A percentile compares a stretch with the other conserved stretches of the same genome.
phyloP scores from a whole-genome alignment of 495 filamentous ascomycete species.

The Penicillium odoratum region DNA sequence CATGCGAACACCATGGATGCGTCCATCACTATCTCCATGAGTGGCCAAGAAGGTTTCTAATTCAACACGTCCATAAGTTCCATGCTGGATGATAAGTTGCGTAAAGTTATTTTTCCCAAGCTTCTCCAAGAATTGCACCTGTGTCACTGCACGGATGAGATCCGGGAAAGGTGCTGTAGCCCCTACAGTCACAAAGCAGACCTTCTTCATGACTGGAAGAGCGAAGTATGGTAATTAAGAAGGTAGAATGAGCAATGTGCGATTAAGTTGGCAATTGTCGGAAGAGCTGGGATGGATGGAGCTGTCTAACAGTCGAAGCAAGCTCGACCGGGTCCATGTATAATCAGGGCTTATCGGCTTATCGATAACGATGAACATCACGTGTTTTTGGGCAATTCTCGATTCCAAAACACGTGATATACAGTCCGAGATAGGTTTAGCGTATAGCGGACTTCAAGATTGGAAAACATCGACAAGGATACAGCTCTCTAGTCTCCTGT shows the following conservation, averaged over 20 bases:
- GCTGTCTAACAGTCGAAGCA: not conserved
- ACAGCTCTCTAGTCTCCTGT: conserved; percentile 8
- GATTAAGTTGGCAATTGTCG: not conserved
- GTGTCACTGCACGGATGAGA: conserved; percentile 66
- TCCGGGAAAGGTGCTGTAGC: conserved; percentile 81
- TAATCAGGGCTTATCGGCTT: not conserved
- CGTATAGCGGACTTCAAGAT: conserved; percentile 15
- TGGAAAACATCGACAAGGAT: conserved; percentile 25
- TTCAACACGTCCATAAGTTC: conserved; percentile 53
- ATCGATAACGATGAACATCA: conserved; percentile 2
- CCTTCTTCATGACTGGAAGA: not conserved
- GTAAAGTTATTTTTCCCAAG: conserved; percentile 60
- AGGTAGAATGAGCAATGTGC: not conserved
- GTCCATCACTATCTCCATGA: conserved; percentile 13
- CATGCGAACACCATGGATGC: conserved; percentile 50
- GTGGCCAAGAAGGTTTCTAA: conserved; percentile 39
- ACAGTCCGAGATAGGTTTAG: conserved; percentile 11
- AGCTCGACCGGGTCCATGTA: not conserved
- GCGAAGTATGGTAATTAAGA: not conserved
- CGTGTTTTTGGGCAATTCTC: not conserved
- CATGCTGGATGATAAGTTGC: conserved; percentile 73
- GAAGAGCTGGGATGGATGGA: not conserved
- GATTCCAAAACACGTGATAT: not conserved
- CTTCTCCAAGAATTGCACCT: conserved; percentile 56
- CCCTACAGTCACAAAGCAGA: conserved; percentile 82